These are phyloP conservation scores for Xylaria curta DNA, from an alignment of 495 filamentous ascomycete genomes.

Conservation along the genomic window DNA sequence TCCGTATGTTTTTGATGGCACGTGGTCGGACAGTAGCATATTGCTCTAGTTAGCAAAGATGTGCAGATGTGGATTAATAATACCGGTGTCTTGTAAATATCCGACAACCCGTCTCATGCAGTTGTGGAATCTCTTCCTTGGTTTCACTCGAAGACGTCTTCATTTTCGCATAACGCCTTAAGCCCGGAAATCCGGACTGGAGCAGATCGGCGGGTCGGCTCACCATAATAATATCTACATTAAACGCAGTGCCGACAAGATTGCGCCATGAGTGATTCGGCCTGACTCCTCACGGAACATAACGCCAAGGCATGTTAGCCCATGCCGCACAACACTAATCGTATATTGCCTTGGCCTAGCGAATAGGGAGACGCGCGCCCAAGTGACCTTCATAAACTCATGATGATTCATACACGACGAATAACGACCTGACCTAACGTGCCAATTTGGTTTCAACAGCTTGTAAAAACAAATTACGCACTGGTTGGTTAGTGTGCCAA, in stretches of 20 bases:
- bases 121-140: background rate
- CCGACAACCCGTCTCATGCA: conserved; percentile 17
- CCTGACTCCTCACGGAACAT: background rate
- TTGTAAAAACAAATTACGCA: background rate
- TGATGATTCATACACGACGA: conserved; percentile 11
- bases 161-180: background rate
- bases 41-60: background rate
- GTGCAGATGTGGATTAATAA: conserved; percentile 13
- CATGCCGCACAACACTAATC: background rate
- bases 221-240: background rate
- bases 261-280: background rate
- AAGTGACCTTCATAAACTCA: background rate
- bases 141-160: background rate
- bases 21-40: background rate
- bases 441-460: background rate
- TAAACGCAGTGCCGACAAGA: background rate
- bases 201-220: too few species aligned
- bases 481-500: background rate
- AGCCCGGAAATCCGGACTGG: background rate
- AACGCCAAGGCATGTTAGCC: background rate
- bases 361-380: background rate
- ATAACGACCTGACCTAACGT: background rate
- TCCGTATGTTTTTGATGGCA: background rate
- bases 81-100: background rate
- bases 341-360: background rate